A percentile compares a stretch with the other conserved stretches of the same genome.
Evolutionary conservation across 768 basidiomycete genomes (phyloP).

Genomic region (Ramaria sp.): DNA sequence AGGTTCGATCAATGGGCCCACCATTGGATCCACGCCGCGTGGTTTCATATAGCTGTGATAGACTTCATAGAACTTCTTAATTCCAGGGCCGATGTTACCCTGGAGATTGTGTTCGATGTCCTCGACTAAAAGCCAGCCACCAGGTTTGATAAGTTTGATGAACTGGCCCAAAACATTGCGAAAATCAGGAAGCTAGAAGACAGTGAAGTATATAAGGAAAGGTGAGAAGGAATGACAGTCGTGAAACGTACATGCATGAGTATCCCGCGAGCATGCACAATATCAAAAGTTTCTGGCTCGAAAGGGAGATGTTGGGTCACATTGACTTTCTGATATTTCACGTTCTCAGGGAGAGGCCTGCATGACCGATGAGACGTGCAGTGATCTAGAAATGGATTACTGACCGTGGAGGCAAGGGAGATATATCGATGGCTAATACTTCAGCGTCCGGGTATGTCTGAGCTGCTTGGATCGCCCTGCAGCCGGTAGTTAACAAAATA

Average conservation of each 20-base stretch:
- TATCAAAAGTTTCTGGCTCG: neutral
- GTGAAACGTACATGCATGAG: neutral
- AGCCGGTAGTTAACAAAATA: too few species aligned
- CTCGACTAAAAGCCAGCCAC: slow-evolving; percentile 18
- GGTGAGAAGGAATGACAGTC: neutral
- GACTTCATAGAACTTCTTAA: too few species aligned
- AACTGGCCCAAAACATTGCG: slow-evolving; percentile 10
- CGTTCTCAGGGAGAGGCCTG: neutral
- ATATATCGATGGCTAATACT: neutral
- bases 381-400: too few species aligned
- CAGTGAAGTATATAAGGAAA: too few species aligned
- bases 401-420: neutral
- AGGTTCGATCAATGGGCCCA: too few species aligned
- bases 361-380: too few species aligned
- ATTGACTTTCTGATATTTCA: neutral
- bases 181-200: slow-evolving; percentile 13
- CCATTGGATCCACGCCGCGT: too few species aligned
- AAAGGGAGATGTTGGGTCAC: neutral
- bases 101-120: slow-evolving; percentile 6
- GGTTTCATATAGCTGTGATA: too few species aligned
- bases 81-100: neutral
- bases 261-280: neutral
- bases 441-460: neutral
- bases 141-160: slow-evolving; percentile 14
- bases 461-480: neutral